Percentiles rank a stretch among this genome's conserved stretches.
Evolutionary conservation across 345 rosid species (phyloP).

Genomic region (Anacardium occidentale): DNA sequence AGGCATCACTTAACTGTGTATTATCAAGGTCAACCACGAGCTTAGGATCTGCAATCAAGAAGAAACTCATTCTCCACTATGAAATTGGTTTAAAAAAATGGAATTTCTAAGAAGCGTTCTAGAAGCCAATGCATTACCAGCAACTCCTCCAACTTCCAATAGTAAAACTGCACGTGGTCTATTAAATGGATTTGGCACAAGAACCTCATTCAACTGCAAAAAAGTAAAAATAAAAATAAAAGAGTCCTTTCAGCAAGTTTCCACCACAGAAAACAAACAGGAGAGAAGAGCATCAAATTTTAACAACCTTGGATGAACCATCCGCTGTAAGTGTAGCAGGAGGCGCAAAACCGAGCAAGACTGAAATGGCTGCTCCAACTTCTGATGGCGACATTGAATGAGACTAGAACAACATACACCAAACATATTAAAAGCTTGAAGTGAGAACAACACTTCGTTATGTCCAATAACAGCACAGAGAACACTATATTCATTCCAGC

Average conservation of each 20-base stretch:
- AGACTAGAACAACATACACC: slow-evolving; percentile 37
- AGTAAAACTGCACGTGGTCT: slow-evolving; percentile 82
- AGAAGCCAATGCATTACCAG: slow-evolving; percentile 38
- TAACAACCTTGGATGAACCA: slow-evolving; percentile 73
- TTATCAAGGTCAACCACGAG: slow-evolving; percentile 28
- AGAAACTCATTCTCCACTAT: slow-evolving; percentile 13
- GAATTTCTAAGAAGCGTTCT: not conserved
- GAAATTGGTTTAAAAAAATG: not conserved
- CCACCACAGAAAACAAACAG: not conserved
- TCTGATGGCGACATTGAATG: slow-evolving; percentile 47
- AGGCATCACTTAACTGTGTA: slow-evolving; percentile 43
- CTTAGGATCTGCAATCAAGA: slow-evolving; percentile 43
- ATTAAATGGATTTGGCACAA: slow-evolving; percentile 76
- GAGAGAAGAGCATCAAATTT: not conserved
- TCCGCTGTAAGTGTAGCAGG: slow-evolving; percentile 59
- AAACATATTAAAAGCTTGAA: slow-evolving; percentile 10
- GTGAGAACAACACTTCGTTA: not conserved
- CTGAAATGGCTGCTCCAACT: slow-evolving; percentile 75
- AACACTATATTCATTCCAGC: not conserved
- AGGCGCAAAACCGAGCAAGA: slow-evolving; percentile 86
- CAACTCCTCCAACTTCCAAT: slow-evolving; percentile 76
- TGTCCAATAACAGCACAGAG: not conserved
- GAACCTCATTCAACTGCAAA: slow-evolving; percentile 77
- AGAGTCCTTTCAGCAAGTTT: not conserved
- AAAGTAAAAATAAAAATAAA: not conserved